These are phyloP conservation scores for Suillus spraguei DNA, from an alignment of 768 basidiomycete species.

Conservation along the genomic window DNA sequence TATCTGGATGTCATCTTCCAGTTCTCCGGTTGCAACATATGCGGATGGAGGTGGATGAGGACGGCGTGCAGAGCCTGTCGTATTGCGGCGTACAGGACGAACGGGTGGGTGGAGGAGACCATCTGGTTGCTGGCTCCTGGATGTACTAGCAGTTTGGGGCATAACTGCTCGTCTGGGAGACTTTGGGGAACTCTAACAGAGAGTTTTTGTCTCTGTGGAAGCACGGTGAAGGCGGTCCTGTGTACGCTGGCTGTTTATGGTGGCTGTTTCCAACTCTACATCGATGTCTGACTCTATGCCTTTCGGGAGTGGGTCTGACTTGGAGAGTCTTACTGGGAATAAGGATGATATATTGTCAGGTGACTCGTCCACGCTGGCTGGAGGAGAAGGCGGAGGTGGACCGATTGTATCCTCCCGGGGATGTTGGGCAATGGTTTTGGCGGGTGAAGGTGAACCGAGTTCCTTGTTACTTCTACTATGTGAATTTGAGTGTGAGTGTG, in stretches of 20 bases:
- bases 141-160: constrained; percentile 26
- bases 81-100: constrained; percentile 65
- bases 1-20: constrained; percentile 70
- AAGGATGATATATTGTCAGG: constrained; percentile 30
- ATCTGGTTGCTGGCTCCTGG: constrained; percentile 37
- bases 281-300: constrained; percentile 34
- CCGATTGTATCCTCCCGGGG: constrained; percentile 34
- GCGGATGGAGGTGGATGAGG: constrained; percentile 35
- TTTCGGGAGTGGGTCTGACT: constrained; percentile 24
- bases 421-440: constrained; percentile 38
- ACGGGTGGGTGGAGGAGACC: constrained; percentile 57
- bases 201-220: constrained; percentile 53
- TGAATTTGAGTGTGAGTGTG: constrained; percentile 46
- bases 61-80: constrained; percentile 57
- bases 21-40: constrained; percentile 42
- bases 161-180: constrained; percentile 19
- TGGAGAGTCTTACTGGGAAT: constrained; percentile 25
- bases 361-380: constrained; percentile 40
- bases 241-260: constrained; percentile 25
- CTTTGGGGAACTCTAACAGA: constrained; percentile 29
- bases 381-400: constrained; percentile 62
- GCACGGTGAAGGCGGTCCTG: constrained; percentile 43
- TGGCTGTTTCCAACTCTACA: constrained; percentile 22
- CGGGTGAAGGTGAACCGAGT: constrained; percentile 44
- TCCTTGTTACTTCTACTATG: constrained; percentile 54